Base-by-base conservation (phyloP, 805 yeast species). In the Crinitomyces ghanaensis region DNA sequence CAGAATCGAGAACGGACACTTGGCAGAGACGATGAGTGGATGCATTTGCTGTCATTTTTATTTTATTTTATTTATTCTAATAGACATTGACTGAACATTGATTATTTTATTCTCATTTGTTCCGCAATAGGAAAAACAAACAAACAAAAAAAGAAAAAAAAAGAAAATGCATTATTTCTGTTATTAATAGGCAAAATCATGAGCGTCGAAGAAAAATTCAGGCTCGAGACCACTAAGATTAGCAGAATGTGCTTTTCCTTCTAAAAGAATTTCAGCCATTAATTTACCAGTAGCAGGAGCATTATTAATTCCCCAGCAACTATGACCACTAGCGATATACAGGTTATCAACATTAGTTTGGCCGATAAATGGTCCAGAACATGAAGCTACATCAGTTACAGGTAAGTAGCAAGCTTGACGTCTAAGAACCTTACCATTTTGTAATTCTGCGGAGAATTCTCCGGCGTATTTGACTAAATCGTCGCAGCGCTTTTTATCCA, bases 271-370 rank as follows among this genome's bases (percentile, higher is more conserved):
- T 58, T 88, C 97, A 42, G 94, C 75, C 76, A 88, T 69, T 24
- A 91, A 68, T 50, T 83, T 74, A n/a, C 98, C 98, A 0, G 96
- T 86, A 3, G 81, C 96, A 1, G 96, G 96, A 0, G 95, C 95
- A 56, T 91, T 88, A 60, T 88, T 91, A 42, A 88, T 91, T 15
- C 98, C 98, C 98, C 98, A 88, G 59, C 97, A 91, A 11, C 95
- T 80, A 57, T 88, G 98, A 0, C 97, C 98, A 11, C 88, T 72
- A 2, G 95, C 95, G 36, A 88, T 56, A 46, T 63, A 80, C 40
- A 88, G 61, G 39, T 77, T 75, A 15, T 70, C 72, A 5, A 86
- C 93, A 49, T 85, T 85, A 0, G 97, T 88, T 47, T 82, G 88
- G 29, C 98, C 98, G 45, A 88, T 77, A 34, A 91, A 63, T 0